Evolutionary conservation across 371 early-diverging fungal genomes (phyloP), one percentile per base, ranked within the genome.

Genomic region (Actinomortierella wolfii): DNA sequence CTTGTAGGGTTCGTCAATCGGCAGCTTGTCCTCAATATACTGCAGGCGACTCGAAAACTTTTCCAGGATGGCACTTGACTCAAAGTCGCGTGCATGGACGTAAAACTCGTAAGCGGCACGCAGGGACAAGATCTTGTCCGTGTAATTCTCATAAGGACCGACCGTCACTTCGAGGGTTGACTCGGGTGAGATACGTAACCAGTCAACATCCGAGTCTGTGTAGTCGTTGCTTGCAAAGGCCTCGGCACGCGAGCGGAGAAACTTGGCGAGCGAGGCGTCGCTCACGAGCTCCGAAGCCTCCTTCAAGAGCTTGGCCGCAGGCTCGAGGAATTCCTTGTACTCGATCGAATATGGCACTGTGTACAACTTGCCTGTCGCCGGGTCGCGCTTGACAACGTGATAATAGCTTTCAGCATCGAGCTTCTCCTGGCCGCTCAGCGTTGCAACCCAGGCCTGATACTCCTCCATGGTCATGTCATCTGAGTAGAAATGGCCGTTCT

Each of bases 111-210:
- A 93, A 8, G 90, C 87, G 45, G 89, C 82, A 67, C 90, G 92
- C 60, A 79, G 67, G 11, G 85, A 78, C 61, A 86, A 84, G 51
- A 91, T 51, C 59, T 82, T 84, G 66, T 93, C 93, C 21, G 89
- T 88, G 68, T 93, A 93, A 20, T 71, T 71, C 73, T 92, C 93
- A 59, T 92, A 92, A 21, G 93, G 92, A 24, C 91, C 92, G 14
- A 83, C 68, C 1, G 92, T 91, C n/a, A 91, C 79, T 71, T 90
- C 89, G 29, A 83, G 63, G 3, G 79, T 56, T 18, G 59, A 74
- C 14, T 67, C 76, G 41, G 84, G 83, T 60, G 80, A 83, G 63
- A 92, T 85, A 15, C 78, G 76, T 46, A 92, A 77, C 93, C 93
- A 92, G 41, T 85, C 81, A 1, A 91, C 65, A 66, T 92, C 92